A percentile compares a stretch with the other conserved stretches of the same genome.
These are phyloP conservation scores for Dissophora ornata DNA, from an alignment of 192 early-diverging fungal genomes.

Conservation along the genomic window DNA sequence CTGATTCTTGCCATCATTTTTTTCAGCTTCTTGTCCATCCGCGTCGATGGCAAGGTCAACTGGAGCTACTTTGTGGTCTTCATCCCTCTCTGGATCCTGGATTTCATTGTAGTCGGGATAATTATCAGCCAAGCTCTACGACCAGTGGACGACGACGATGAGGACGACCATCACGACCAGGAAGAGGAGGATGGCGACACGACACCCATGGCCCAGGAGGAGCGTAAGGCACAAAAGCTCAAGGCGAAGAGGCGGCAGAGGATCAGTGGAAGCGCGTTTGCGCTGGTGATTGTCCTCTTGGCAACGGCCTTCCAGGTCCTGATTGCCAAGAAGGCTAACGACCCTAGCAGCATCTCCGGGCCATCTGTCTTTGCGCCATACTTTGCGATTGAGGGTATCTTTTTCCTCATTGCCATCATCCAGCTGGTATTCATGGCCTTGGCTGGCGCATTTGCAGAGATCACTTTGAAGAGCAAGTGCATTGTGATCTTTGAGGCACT, in stretches of 20 bases:
- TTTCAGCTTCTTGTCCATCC: slow-evolving; percentile 81
- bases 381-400: slow-evolving; percentile 81
- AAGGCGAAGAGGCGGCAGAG: slow-evolving; percentile 32
- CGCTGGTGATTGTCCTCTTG: slow-evolving; percentile 68
- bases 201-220: slow-evolving; percentile 55
- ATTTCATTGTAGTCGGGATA: slow-evolving; percentile 59
- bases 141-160: slow-evolving; percentile 54
- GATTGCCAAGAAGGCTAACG: slow-evolving; percentile 78
- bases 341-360: slow-evolving; percentile 68
- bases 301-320: slow-evolving; percentile 81
- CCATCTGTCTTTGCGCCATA: slow-evolving; percentile 83
- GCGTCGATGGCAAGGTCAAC: slow-evolving; percentile 73
- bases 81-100: slow-evolving; percentile 85
- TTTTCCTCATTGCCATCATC: slow-evolving; percentile 64
- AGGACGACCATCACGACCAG: slow-evolving; percentile 58
- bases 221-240: slow-evolving; percentile 50
- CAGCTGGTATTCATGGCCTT: slow-evolving; percentile 44
- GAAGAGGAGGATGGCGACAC: slow-evolving; percentile 59
- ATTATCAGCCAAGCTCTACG: slow-evolving; percentile 33
- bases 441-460: slow-evolving; percentile 12
- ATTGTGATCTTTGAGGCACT: slow-evolving; percentile 58
- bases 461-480: slow-evolving; percentile 7
- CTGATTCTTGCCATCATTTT: slow-evolving; percentile 81
- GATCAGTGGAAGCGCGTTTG: slow-evolving; percentile 39
- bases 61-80: slow-evolving; percentile 85